Percentiles rank a stretch among this genome's conserved stretches.
These are phyloP conservation scores for Podospora pseudoanserina DNA, from an alignment of 495 filamentous ascomycete species.

Conservation along the genomic window DNA sequence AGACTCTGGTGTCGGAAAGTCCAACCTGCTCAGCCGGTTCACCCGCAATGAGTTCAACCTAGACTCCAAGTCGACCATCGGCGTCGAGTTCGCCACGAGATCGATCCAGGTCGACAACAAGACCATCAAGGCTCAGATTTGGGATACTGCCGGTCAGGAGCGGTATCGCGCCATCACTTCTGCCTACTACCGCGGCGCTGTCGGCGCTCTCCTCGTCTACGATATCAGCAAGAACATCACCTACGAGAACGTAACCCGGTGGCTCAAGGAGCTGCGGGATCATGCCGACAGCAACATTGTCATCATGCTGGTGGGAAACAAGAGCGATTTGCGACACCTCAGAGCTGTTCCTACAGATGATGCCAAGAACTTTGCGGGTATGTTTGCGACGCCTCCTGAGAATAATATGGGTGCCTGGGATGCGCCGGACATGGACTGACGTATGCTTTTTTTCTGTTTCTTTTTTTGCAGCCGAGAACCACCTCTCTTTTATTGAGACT, in stretches of 20 bases:
- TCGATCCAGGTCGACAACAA: conserved; percentile 99
- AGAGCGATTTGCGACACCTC: conserved; percentile 99
- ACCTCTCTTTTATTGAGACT: conserved; percentile 97
- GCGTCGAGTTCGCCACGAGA: conserved; percentile 97
- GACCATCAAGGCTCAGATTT: conserved; percentile 99
- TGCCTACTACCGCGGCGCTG: conserved; percentile 96
- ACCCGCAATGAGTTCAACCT: conserved; percentile 99
- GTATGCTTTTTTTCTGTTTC: neutral
- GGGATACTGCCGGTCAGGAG: conserved; percentile 99
- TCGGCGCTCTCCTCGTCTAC: conserved; percentile 96
- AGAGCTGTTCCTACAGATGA: conserved; percentile 97
- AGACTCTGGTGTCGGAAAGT: conserved; percentile 99
- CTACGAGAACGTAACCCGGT: conserved; percentile 97
- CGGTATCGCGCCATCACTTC: conserved; percentile 98
- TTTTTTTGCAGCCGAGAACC: conserved; percentile 71
- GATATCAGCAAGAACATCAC: conserved; percentile 99
- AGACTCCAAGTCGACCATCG: conserved; percentile 99
- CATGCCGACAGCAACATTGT: conserved; percentile 99
- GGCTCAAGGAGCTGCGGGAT: conserved; percentile 97
- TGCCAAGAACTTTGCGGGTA: conserved; percentile 97
- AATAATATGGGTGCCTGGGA: neutral
- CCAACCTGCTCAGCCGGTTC: conserved; percentile 98
- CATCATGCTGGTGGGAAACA: conserved; percentile 99
- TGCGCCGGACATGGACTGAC: neutral
- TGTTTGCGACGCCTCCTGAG: conserved; percentile 29